Conservation (phyloP, 2,329 filamentous ascomycete species). For the Botrytis medusae region DNA sequence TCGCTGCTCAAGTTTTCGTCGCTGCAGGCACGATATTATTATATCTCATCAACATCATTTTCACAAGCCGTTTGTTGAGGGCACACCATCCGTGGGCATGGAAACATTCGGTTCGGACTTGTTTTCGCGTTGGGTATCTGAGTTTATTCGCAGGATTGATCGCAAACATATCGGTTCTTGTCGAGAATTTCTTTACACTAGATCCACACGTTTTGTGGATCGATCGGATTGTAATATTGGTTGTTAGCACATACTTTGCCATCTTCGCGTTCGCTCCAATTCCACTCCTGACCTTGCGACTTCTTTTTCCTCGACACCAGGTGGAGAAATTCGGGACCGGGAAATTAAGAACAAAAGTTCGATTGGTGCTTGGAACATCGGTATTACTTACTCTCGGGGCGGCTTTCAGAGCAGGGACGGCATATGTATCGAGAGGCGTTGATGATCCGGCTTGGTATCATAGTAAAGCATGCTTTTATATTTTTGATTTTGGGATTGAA, state of each 20-base stretch:
- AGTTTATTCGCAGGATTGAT: constrained; percentile 66
- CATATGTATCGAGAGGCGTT: constrained; percentile 35
- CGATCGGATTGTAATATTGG: constrained; percentile 43
- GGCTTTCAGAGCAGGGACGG: constrained; percentile 57
- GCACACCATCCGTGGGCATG: constrained; percentile 70
- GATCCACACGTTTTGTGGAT: constrained; percentile 63
- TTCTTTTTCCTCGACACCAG: constrained; percentile 35
- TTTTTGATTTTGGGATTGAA: constrained; percentile 77
- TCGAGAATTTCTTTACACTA: constrained; percentile 15
- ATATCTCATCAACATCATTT: constrained; percentile 75
- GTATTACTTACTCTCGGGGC: constrained; percentile 66
- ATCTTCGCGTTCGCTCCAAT: constrained; percentile 63
- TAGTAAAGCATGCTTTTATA: constrained; percentile 70
- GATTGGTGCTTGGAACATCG: constrained; percentile 60
- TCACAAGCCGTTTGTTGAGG: constrained; percentile 71
- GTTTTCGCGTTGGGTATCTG: constrained; percentile 49
- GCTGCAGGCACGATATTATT: constrained; percentile 59
- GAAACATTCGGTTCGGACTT: constrained; percentile 48
- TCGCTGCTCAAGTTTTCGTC: constrained; percentile 19
- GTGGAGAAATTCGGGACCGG: constrained; percentile 66
- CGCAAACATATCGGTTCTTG: constrained; percentile 49
- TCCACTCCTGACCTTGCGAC: constrained; percentile 42
- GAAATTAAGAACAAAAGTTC: constrained; percentile 61
- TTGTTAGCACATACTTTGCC: constrained; percentile 54
- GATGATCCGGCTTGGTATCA: constrained; percentile 42